Evolutionary conservation across 1,284 basidiomycete genomes (phyloP).

Genomic region (Exobasidium rhododendri): DNA sequence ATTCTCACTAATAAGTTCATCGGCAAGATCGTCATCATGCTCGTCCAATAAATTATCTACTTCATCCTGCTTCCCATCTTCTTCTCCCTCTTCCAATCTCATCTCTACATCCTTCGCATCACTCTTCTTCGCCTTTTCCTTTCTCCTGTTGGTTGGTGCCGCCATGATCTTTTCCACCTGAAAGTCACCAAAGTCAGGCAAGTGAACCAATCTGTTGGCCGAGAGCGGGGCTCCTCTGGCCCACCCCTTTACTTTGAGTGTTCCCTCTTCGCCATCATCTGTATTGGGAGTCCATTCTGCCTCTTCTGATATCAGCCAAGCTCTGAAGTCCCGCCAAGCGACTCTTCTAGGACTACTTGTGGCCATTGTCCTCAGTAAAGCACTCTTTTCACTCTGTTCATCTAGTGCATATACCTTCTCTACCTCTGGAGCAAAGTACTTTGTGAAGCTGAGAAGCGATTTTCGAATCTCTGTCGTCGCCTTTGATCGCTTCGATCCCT

Average conservation of each 20-base stretch:
- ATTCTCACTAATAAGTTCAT: slow-evolving; percentile 84
- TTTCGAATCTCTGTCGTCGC: slow-evolving; percentile 49
- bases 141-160: slow-evolving; percentile 24
- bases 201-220: slow-evolving; percentile 79
- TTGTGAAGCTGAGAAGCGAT: slow-evolving; percentile 62
- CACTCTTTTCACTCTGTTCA: slow-evolving; percentile 66
- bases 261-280: slow-evolving; percentile 60
- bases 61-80: too few species aligned
- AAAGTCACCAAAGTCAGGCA: slow-evolving; percentile 86
- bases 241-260: slow-evolving; percentile 74
- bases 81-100: slow-evolving; percentile 14
- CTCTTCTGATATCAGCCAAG: slow-evolving; percentile 74
- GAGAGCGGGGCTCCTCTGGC: slow-evolving; percentile 76
- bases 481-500: slow-evolving; percentile 29
- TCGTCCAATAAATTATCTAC: slow-evolving; percentile 60
- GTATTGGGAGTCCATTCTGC: slow-evolving; percentile 42
- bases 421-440: slow-evolving; percentile 90
- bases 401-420: slow-evolving; percentile 60
- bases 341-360: slow-evolving; percentile 60
- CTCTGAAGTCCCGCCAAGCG: slow-evolving; percentile 75
- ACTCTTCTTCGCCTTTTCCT: slow-evolving; percentile 15
- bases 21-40: slow-evolving; percentile 65
- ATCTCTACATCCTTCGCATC: slow-evolving; percentile 12
- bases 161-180: slow-evolving; percentile 69
- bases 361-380: slow-evolving; percentile 61